These are phyloP conservation scores for Malassezia sp. DNA, from an alignment of 1,284 basidiomycete species.

Conservation along the genomic window DNA sequence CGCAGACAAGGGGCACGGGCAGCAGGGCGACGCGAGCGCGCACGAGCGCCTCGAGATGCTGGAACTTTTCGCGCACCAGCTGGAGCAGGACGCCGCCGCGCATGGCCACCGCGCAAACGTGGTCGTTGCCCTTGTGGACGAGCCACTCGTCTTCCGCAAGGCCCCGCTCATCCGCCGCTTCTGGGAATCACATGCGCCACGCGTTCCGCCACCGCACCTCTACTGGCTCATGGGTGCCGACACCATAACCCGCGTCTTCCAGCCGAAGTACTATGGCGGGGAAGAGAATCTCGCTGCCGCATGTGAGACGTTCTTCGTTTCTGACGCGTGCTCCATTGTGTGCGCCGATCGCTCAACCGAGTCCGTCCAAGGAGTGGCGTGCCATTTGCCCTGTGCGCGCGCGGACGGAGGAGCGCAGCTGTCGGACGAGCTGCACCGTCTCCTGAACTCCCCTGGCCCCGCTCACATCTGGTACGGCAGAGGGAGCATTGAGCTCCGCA, in stretches of 20 bases:
- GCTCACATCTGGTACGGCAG: slow-evolving; percentile 18
- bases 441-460: slow-evolving; percentile 6
- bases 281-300: slow-evolving; percentile 53
- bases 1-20: slow-evolving; percentile 66
- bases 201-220: slow-evolving; percentile 37
- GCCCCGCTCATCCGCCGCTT: slow-evolving; percentile 49
- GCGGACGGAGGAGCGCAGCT: slow-evolving; percentile 8
- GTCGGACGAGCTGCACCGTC: slow-evolving; percentile 17
- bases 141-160: slow-evolving; percentile 80
- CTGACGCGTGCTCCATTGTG: slow-evolving; percentile 57
- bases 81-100: slow-evolving; percentile 12
- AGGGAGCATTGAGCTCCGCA: slow-evolving; percentile 21
- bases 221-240: slow-evolving; percentile 73
- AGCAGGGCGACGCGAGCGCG: slow-evolving; percentile 54
- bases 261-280: slow-evolving; percentile 61
- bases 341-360: slow-evolving; percentile 20
- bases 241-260: slow-evolving; percentile 73
- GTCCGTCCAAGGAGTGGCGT: slow-evolving; percentile 4
- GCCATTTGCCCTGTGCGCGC: background rate
- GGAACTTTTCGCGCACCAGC: slow-evolving; percentile 34
- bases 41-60: slow-evolving; percentile 46
- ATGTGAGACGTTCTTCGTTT: slow-evolving; percentile 56
- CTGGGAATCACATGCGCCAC: background rate
- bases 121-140: slow-evolving; percentile 70
- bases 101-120: slow-evolving; percentile 50